A percentile compares a stretch with the other conserved stretches of the same genome.
These are phyloP conservation scores for Mariannaea sp. DNA, from an alignment of 2,329 filamentous ascomycete species.

Conservation along the genomic window DNA sequence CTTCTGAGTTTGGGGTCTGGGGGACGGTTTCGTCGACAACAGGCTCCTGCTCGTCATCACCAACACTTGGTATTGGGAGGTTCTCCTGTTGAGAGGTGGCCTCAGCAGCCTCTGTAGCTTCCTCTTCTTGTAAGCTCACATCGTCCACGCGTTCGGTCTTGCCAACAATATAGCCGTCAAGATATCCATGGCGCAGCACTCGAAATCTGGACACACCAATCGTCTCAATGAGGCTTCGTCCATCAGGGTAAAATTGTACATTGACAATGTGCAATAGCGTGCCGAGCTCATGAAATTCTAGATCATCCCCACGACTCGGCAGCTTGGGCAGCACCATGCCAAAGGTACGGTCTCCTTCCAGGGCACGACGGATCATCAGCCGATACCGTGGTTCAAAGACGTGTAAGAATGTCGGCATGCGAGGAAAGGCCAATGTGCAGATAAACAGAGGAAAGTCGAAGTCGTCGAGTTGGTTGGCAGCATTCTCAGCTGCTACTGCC, in stretches of 20 bases:
- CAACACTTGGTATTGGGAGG: background rate
- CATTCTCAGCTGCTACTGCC: constrained; percentile 61
- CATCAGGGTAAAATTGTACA: constrained; percentile 75
- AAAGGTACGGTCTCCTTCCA: constrained; percentile 76
- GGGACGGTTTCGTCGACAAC: constrained; percentile 1
- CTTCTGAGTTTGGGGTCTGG: background rate
- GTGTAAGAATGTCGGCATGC: constrained; percentile 83
- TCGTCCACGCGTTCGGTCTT: constrained; percentile 79
- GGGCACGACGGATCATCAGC: constrained; percentile 80
- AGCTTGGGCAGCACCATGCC: constrained; percentile 81
- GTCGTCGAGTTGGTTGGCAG: constrained; percentile 57
- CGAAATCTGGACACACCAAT: constrained; percentile 77
- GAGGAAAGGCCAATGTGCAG: constrained; percentile 80
- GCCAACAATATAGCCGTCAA: constrained; percentile 82
- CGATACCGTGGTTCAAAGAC: constrained; percentile 93
- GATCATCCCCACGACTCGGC: constrained; percentile 42
- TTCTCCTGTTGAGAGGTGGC: constrained; percentile 25
- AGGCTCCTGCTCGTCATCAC: constrained; percentile 4
- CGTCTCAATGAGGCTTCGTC: constrained; percentile 80
- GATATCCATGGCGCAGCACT: constrained; percentile 64
- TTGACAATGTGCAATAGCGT: constrained; percentile 78
- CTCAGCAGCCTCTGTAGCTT: constrained; percentile 73
- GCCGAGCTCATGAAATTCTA: constrained; percentile 71
- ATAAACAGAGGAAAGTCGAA: constrained; percentile 76
- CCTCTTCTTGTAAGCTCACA: constrained; percentile 80